Evolutionary conservation across 192 early-diverging fungal genomes (phyloP).

Genomic region (Backusella macrospora): DNA sequence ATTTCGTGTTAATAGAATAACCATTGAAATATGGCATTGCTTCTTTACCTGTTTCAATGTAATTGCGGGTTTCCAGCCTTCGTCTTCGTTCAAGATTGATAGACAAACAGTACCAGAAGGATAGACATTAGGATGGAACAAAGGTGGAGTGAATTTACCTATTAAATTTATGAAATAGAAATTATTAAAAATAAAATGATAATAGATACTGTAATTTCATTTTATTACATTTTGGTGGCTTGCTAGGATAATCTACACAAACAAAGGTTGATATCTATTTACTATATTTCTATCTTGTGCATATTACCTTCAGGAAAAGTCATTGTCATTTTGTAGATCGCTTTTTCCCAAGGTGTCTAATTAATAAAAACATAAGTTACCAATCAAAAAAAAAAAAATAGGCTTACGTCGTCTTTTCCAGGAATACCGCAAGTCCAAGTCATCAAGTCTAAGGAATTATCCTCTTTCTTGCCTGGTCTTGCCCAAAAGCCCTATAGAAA

Average conservation of each 20-base stretch:
- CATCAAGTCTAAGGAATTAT: slow-evolving; percentile 84
- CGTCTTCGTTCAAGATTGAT: slow-evolving; percentile 94
- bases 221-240: slow-evolving; percentile 78
- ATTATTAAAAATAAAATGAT: slow-evolving; percentile 24
- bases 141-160: slow-evolving; percentile 74
- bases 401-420: slow-evolving; percentile 51
- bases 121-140: slow-evolving; percentile 96
- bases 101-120: slow-evolving; percentile 97
- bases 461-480: slow-evolving; percentile 80
- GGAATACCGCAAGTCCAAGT: slow-evolving; percentile 73
- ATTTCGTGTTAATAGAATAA: not conserved
- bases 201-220: slow-evolving; percentile 37
- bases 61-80: slow-evolving; percentile 94
- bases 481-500: slow-evolving; percentile 87
- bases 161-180: slow-evolving; percentile 2
- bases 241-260: slow-evolving; percentile 75
- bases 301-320: slow-evolving; percentile 75
- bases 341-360: slow-evolving; percentile 87
- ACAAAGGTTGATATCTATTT: not conserved
- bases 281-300: not conserved
- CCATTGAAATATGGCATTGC: too few relatives aligned
- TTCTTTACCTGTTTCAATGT: slow-evolving; percentile 84
- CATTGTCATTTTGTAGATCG: slow-evolving; percentile 82
- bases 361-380: not conserved
- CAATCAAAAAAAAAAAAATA: not conserved